Evolutionary conservation across 2,329 filamentous ascomycete genomes (phyloP), one percentile per base, ranked within the genome.

Genomic region (Pseudofabraea citricarpa): DNA sequence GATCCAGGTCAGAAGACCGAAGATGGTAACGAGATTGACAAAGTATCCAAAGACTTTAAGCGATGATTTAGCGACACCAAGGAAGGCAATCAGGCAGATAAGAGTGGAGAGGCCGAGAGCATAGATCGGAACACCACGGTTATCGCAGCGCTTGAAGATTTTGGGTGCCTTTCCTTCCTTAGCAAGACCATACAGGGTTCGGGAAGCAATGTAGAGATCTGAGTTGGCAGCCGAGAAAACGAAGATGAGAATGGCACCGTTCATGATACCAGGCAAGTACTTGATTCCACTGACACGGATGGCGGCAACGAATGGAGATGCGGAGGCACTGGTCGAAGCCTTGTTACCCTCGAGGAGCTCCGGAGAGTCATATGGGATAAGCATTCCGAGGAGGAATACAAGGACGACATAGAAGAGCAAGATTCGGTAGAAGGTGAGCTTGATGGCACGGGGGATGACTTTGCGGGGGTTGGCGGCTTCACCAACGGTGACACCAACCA

Each of bases 1-100:
- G 48, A 59, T 58, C 56, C 57, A 58, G n/a, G 56, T 58, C 4
- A 59, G 39, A 27, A 61, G 52, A 31, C 54, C 54, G 37, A 58
- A 58, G 41, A 58, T 52, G 9, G 54, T 60, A 19, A 79, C 82
- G 42, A 87, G 71, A 62, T 85, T 86, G 54, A 81, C 73, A 59
- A 88, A 84, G 80, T 83, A 88, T 40, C 70, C 73, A 62, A 87
- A 87, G 5, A 85, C 83, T 2, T 70, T 70, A 22, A 76, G 72
- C 13, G 81, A 82, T 15, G 71, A 74, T 53, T 73, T 76, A 37
- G 74, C 81, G n/a, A 56, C 48, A 36, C 82, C 73, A 59, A 89
- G 74, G 68, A 82, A 90, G 0, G 79, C 79, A 3, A 90, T 71
- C 5, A 83, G 70, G 18, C 80, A 80, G 54, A 88, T 72, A 1